phyloP scores from a whole-genome alignment of 306 rosid genomes.

The Sophora flavescens region DNA sequence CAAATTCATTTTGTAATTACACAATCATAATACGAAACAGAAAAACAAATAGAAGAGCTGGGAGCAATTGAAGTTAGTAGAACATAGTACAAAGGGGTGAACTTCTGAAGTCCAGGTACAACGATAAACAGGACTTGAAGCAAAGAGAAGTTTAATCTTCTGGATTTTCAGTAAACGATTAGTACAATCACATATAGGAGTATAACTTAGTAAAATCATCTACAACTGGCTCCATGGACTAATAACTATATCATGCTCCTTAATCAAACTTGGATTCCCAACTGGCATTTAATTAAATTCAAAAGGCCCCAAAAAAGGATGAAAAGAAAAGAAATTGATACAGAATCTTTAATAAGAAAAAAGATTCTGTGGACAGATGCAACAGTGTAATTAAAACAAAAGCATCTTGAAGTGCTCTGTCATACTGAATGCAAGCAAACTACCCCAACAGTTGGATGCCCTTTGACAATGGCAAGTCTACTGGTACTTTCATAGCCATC shows the following conservation, averaged over 20 bases:
- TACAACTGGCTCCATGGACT: not conserved
- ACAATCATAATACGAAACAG: slow-evolving; percentile 5
- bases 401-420: slow-evolving; percentile 17
- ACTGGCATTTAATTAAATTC: slow-evolving; percentile 15
- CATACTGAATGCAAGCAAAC: slow-evolving; percentile 2
- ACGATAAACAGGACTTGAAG: not conserved
- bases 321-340: slow-evolving; percentile 7
- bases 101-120: not conserved
- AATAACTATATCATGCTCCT: slow-evolving; percentile 13
- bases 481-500: slow-evolving; percentile 8
- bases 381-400: slow-evolving; percentile 15
- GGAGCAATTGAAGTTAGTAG: slow-evolving; percentile 15
- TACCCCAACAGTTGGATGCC: not conserved
- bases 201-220: not conserved
- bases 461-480: not conserved
- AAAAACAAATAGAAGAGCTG: not conserved
- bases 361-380: not conserved
- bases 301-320: slow-evolving; percentile 6
- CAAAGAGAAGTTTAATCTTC: not conserved
- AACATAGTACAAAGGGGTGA: slow-evolving; percentile 8
- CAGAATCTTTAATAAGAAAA: slow-evolving; percentile 2
- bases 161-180: slow-evolving; percentile 18
- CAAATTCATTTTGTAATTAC: not conserved
- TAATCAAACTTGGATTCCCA: slow-evolving; percentile 11
- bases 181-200: slow-evolving; percentile 3